phyloP scores from a whole-genome alignment of 768 basidiomycete genomes.

The Phlegmacium glaucopus region DNA sequence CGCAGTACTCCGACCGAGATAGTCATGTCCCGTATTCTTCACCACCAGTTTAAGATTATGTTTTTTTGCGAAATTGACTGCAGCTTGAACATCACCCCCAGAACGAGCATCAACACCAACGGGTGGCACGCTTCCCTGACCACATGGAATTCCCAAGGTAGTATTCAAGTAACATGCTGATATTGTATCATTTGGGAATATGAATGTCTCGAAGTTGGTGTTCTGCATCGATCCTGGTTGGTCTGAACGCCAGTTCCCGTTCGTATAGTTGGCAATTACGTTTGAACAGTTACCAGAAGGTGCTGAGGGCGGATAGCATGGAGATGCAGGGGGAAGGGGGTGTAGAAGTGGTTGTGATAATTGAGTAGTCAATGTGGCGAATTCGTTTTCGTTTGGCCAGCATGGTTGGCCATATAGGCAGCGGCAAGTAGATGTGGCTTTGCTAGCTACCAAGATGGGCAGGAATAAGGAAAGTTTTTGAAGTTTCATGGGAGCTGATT shows the following conservation, averaged over 20 bases:
- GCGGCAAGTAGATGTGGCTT: constrained; percentile 19
- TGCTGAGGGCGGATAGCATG: constrained; percentile 35
- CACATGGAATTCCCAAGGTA: constrained; percentile 34
- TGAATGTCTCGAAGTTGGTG: constrained; percentile 26
- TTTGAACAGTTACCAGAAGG: constrained; percentile 37
- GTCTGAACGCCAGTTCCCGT: constrained; percentile 39
- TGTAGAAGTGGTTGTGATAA: constrained; percentile 24
- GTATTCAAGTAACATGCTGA: constrained; percentile 19
- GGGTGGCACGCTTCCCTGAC: constrained; percentile 41
- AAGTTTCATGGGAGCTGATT: background rate
- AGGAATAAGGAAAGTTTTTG: background rate
- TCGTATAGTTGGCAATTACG: constrained; percentile 19
- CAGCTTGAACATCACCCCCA: constrained; percentile 34
- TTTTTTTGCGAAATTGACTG: constrained; percentile 32
- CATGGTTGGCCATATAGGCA: constrained; percentile 39
- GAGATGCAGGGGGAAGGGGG: constrained; percentile 36
- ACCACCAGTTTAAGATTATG: constrained; percentile 37
- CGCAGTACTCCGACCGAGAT: constrained; percentile 22
- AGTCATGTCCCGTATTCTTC: constrained; percentile 41
- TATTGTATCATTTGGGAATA: constrained; percentile 44
- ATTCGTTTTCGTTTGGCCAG: constrained; percentile 37
- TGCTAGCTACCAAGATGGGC: background rate
- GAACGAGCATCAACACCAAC: constrained; percentile 38
- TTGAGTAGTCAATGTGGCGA: constrained; percentile 29
- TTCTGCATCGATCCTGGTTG: constrained; percentile 38